Base-by-base conservation (phyloP, 2,329 filamentous ascomycete species). In the Ophiostoma himal-ulmi region DNA sequence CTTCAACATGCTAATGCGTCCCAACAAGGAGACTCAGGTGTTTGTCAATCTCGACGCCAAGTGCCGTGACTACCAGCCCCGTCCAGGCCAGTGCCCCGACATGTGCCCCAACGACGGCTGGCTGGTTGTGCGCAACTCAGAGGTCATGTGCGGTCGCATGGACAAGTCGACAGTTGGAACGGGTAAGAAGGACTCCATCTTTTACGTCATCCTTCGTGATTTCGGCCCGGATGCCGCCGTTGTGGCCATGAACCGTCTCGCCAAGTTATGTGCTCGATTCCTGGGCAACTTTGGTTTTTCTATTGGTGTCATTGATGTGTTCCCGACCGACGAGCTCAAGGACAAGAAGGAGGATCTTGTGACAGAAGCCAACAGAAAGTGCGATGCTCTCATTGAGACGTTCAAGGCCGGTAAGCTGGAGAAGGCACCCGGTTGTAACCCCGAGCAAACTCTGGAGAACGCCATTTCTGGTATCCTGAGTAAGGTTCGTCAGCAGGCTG, bases 101-200 rank as follows among this genome's bases (percentile, higher is more conserved):
- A 89, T 96, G 81, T 92, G 94, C 76, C 88, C 91, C 20, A 92
- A 95, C 74, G 95, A 99, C 78, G 89, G 90, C 8, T 98, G 92
- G 86, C 83, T 99, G 11, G 93, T 97, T 17, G 90, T 99, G 73
- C 91, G 94, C 71, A 98, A 99, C 78, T 98, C 94, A 0, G 94
- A 97, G 78, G 89, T 98, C 73, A 96, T 99, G 92, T 98, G 94
- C 77, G 95, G 95, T 72, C 87, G 90, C 72, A 97, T 98, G 93
- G 95, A 99, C 82, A 99, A 99, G 81, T 91, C 92, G 1, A 98
- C 94, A 0, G 92, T 99, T n/a, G 95, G 95, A 75, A 89, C 92
- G 6, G 95, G 95, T 75, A 98, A 98, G 83, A 99, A 99, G 78
- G 94, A 97, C 78, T 97, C 94, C 0, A 89, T 99, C 26, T 99